Base-by-base conservation (phyloP, 306 rosid species). In the Nissolia schottii region DNA sequence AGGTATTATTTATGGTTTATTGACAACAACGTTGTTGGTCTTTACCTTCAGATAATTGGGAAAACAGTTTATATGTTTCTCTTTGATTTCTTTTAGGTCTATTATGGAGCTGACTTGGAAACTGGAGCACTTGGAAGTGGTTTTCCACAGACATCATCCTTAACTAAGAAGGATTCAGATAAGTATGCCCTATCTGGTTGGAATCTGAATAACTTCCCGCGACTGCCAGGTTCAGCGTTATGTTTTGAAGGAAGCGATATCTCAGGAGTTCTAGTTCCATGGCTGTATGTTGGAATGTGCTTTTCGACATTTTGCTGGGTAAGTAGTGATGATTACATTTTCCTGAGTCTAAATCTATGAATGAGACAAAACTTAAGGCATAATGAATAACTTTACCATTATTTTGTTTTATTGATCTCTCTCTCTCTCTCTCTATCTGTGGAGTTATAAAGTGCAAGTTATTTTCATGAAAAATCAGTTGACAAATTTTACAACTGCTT, bases 261-360 rank as follows among this genome's bases (percentile, higher is more conserved):
- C 48, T 88, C 99, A 0, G 99, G 99, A 76, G 99, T 94, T 75
- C 57, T 91, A 72, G 93, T 94, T 71, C 99, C 97, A 24, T 94
- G 99, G 99, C 84, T 89, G 16, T 94, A 94, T 53, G 82, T 91
- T 37, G 99, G 99, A 73, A 94, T 94, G 99, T 94, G 97, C 82
- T 91, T 94, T 82, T 89, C 97, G 23, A 73, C 99, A 46, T 91
- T 91, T 85, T 94, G 97, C 79, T 94, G 97, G 99, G 99, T 94
- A 88, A 7, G 96, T 85, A 20, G n/a, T 60, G 62, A 43, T 29
- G 70, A 55, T 45, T 31, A 64, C 43, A 24, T 43, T 62, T 60
- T 65, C 19, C 41, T 3, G 12, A 41, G 27, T 80, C 43, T 35
- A 64, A 61, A 58, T 74, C 64, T 29, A 68, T 56, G 23, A 41